Conservation (phyloP, 2,329 filamentous ascomycete genomes). For the Ciborinia camelliae region DNA sequence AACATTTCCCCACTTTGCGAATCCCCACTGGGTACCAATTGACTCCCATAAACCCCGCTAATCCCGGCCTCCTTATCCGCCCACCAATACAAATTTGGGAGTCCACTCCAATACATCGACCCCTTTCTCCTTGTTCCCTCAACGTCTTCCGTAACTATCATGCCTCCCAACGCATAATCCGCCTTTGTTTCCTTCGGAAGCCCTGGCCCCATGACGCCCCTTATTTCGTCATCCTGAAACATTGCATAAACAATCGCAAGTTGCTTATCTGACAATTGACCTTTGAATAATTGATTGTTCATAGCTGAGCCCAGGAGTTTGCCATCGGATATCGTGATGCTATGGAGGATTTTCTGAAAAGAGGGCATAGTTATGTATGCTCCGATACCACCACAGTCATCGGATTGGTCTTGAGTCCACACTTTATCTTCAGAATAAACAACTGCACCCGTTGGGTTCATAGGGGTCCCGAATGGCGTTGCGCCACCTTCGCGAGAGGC, state of each 20-base stretch:
- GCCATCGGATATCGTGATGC: conserved; percentile 20
- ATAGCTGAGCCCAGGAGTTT: conserved; percentile 14
- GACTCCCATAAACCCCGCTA: conserved; percentile 43
- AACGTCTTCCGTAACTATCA: conserved; percentile 12
- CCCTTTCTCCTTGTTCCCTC: conserved; percentile 15
- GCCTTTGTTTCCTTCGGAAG: neutral
- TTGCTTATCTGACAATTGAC: conserved; percentile 11
- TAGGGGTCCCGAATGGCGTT: conserved; percentile 10
- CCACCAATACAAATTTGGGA: conserved; percentile 48
- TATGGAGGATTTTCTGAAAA: conserved; percentile 21
- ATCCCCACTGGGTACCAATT: conserved; percentile 44
- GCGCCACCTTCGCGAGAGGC: conserved; percentile 12
- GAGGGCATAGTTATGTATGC: conserved; percentile 5
- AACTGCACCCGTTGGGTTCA: neutral
- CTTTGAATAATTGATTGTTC: conserved; percentile 21
- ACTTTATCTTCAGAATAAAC: neutral
- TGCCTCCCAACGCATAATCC: conserved; percentile 13
- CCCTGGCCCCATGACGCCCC: neutral
- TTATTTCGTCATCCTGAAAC: neutral
- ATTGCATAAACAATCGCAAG: neutral
- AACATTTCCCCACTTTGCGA: conserved; percentile 37
- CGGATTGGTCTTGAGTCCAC: conserved; percentile 1
- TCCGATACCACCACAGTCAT: conserved; percentile 19
- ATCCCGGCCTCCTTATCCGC: conserved; percentile 42
- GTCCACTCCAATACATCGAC: conserved; percentile 42